Evolutionary conservation across 345 rosid species (phyloP), one percentile per base, ranked within the genome.

Genomic region (Noccaea caerulescens): DNA sequence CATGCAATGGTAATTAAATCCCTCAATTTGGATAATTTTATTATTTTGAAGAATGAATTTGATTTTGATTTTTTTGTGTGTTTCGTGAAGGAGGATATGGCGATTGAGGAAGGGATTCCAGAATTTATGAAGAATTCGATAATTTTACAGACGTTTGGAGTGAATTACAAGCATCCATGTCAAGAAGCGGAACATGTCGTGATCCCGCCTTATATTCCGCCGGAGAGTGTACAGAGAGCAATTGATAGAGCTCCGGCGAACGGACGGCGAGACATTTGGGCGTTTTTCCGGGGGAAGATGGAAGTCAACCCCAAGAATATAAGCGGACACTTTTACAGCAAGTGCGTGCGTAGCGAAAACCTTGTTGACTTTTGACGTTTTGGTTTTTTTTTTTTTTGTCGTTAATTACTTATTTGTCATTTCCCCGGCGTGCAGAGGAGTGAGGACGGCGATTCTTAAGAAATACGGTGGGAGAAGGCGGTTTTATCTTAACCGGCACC

Each of bases 321-420:
- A n/a, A 91, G 85, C 58, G 99, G 99, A 4, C 86, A 86, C 44
- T 94, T 64, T 77, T 94, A 94, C 84, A 84, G 99, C 96, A 94
- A 84, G 99, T 88, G 87, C 83, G 77, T 30, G 27, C 51, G 27
- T 37, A 43, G 44, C 61, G 52, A 47, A 50, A 43, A 8, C 13
- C 55, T 53, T n/a, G 32, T 46, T 55, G 71, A 57, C 66, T 50
- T 50, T 64, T 42, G 18, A 32, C 53, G 0, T 16, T 16, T 16
- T 16, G 0, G 18, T 0, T 16, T 45, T 44, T 36, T 51, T 46
- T 6, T 2, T 37, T 41, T 13, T 1, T 10, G 0, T 44, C 0
- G 12, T 27, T 33, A 25, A 23, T 58, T 77, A 58, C 60, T 70
- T 53, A 65, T 43, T 4, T 65, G 68, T 14, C 50, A 56, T 16